Base-by-base conservation (phyloP, 2,329 filamentous ascomycete genomes). In the Incumbomyces delicatus region DNA sequence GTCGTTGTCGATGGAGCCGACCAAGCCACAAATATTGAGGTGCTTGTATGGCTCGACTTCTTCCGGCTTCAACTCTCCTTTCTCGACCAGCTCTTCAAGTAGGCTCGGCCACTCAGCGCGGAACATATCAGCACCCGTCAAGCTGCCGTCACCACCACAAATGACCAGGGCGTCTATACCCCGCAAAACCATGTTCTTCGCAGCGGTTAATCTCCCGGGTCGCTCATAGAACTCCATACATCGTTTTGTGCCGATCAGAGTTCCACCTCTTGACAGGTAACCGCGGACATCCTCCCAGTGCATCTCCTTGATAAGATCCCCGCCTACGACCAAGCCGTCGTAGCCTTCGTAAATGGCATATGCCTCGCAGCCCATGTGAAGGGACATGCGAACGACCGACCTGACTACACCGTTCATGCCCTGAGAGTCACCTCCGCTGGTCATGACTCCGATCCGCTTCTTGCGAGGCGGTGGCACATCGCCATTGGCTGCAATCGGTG, bases 1-100 rank as follows among this genome's bases (percentile, higher is more conserved):
- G 63, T 98, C 92, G 63, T 98, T 98, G 74, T 98, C 92, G 61
- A 98, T 98, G 45, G 88, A 95, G 48, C 92, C 92, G 22, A 98
- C 92, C 43, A 96, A 73, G 40, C 92, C 92, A 45, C 96, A 90
- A 56, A 98, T 95, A 68, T 96, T 98, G 61, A 98, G 77, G 57
- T 94, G 81, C 60, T 77, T 76, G 74, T 87, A 94, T 1, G 85
- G 84, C 38, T 79, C 73, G 49, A 87, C 69, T 62, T 95, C 83
- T 47, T 83, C 77, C 36, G 71, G 60, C 6, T 78, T 82, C 58
- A 95, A 74, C 60, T 90, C 76, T 44, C 81, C 80, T 2, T 69
- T 85, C 41, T 77, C 63, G 31, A 96, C 84, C 51, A 98, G 77
- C 71, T 98, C 92, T 44, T 86, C 73, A 49, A 98, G 66, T 53